phyloP scores from a whole-genome alignment of 2,329 filamentous ascomycete species.

The Calcarisporium arbuscula region DNA sequence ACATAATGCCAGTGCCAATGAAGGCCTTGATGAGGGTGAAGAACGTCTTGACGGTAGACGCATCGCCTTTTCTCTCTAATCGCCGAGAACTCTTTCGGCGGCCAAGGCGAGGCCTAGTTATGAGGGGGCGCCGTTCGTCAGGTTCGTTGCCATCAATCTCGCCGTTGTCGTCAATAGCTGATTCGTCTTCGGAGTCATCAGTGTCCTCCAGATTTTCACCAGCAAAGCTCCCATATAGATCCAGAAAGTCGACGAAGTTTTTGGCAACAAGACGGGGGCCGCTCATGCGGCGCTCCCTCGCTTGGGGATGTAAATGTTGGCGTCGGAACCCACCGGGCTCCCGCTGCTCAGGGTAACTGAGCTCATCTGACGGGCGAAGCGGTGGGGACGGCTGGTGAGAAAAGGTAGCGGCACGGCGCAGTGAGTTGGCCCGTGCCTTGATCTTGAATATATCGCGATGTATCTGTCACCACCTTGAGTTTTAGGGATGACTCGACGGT shows the following conservation, averaged over 20 bases:
- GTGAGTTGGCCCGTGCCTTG: conserved; percentile 46
- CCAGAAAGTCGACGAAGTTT: conserved; percentile 70
- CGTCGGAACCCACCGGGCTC: conserved; percentile 44
- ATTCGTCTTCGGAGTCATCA: conserved; percentile 49
- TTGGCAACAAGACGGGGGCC: conserved; percentile 49
- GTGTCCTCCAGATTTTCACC: conserved; percentile 59
- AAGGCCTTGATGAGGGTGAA: conserved; percentile 76
- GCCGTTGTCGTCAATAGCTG: conserved; percentile 39
- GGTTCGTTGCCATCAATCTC: conserved; percentile 28
- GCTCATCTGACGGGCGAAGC: conserved; percentile 20
- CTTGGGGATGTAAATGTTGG: conserved; percentile 28
- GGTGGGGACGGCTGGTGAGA: conserved; percentile 41
- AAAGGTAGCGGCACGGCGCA: conserved; percentile 60
- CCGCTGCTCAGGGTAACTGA: conserved; percentile 32
- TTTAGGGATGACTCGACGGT: conserved; percentile 55
- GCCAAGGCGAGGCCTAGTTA: conserved; percentile 31
- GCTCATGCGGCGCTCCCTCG: conserved; percentile 30
- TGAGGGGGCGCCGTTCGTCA: conserved; percentile 52
- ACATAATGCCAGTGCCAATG: conserved; percentile 76
- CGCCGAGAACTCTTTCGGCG: conserved; percentile 45
- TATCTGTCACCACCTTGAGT: conserved; percentile 69
- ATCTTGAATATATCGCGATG: conserved; percentile 74
- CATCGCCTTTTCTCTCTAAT: conserved; percentile 47
- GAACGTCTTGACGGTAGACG: conserved; percentile 65
- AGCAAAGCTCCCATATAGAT: conserved; percentile 70